Conservation (phyloP, 805 yeast species). For the Groenewaldozyma tartarivorans region DNA sequence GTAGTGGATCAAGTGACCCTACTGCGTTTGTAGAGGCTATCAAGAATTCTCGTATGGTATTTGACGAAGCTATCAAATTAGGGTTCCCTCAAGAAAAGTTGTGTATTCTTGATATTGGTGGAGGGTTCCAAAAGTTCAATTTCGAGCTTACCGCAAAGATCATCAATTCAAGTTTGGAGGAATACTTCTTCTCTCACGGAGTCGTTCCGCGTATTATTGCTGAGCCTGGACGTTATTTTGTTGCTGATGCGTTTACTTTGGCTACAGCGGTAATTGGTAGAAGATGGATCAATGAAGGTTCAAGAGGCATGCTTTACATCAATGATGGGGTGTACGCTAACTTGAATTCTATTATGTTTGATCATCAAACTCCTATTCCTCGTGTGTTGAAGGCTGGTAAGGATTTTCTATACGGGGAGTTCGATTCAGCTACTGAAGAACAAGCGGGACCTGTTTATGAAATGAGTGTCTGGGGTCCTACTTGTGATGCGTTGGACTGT, state of each 20-base stretch:
- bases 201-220: constrained; percentile 59
- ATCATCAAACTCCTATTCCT: constrained; percentile 76
- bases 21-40: constrained; percentile 61
- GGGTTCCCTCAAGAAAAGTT: constrained; percentile 34
- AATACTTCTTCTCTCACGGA: constrained; percentile 34
- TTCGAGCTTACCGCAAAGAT: constrained; percentile 52
- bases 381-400: constrained; percentile 46
- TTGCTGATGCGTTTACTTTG: constrained; percentile 74
- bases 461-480: constrained; percentile 91
- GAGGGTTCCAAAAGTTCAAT: constrained; percentile 64
- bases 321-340: constrained; percentile 96
- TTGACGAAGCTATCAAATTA: constrained; percentile 43
- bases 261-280: constrained; percentile 83
- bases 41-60: constrained; percentile 56
- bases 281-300: constrained; percentile 36
- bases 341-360: constrained; percentile 86
- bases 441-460: constrained; percentile 11
- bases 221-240: constrained; percentile 90
- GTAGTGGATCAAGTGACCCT: constrained; percentile 81
- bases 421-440: constrained; percentile 8
- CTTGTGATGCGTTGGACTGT: constrained; percentile 94
- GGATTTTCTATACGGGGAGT: constrained; percentile 32
- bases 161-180: constrained; percentile 45
- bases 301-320: constrained; percentile 65
- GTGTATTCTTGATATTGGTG: constrained; percentile 76